Conservation (phyloP, 2,329 filamentous ascomycete genomes). For the Annulohypoxylon truncatum region DNA sequence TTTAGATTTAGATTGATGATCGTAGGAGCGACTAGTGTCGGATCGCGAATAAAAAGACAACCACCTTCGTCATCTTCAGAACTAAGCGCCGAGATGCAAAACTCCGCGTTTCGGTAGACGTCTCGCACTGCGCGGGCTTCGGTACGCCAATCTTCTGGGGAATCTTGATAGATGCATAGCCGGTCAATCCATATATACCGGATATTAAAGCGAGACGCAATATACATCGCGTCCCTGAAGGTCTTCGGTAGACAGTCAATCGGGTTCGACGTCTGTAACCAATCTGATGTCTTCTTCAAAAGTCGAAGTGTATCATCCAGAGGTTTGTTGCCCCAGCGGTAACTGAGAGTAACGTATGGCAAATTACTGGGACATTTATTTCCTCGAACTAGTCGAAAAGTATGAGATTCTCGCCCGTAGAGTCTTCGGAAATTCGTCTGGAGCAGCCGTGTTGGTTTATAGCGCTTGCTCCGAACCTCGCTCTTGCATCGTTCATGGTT, state of each 20-base stretch:
- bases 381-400: constrained; percentile 7
- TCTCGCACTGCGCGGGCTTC: constrained; percentile 22
- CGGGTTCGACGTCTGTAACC: not conserved
- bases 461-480: not conserved
- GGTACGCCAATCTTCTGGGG: constrained; percentile 14
- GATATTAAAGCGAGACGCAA: not conserved
- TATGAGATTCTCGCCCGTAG: not conserved
- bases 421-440: not conserved
- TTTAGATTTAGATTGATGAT: not conserved
- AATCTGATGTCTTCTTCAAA: not conserved
- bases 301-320: constrained; percentile 6
- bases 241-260: constrained; percentile 4
- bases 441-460: constrained; percentile 9
- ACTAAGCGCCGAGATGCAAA: constrained; percentile 24
- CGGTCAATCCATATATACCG: constrained; percentile 6
- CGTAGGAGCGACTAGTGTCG: constrained; percentile 11
- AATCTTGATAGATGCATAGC: constrained; percentile 10
- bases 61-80: constrained; percentile 24
- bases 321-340: constrained; percentile 14
- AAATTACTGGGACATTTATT: not conserved
- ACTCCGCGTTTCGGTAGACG: constrained; percentile 18
- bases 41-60: constrained; percentile 13
- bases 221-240: constrained; percentile 13
- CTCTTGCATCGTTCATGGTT: constrained; percentile 1
- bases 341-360: constrained; percentile 9